Evolutionary conservation across 2,329 filamentous ascomycete species (phyloP).

Genomic region (Amesomyces nigricolor): DNA sequence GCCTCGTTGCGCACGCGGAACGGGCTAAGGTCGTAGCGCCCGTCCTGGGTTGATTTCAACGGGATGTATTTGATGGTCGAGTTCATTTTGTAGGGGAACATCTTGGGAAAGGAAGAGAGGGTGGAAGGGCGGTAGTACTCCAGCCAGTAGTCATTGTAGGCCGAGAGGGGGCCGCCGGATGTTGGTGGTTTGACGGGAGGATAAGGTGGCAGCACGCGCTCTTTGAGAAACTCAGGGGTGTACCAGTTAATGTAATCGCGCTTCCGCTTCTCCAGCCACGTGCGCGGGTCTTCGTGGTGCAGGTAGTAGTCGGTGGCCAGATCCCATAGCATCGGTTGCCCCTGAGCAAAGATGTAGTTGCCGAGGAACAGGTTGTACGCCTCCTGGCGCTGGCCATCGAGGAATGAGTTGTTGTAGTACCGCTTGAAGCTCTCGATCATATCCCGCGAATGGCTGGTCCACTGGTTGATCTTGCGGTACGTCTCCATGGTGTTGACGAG

Average conservation of each 20-base stretch:
- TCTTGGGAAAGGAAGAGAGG: slow-evolving; percentile 82
- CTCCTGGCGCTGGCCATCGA: slow-evolving; percentile 96
- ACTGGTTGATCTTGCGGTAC: slow-evolving; percentile 97
- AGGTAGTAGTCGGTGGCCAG: slow-evolving; percentile 92
- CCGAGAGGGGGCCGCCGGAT: slow-evolving; percentile 44
- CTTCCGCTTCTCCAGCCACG: slow-evolving; percentile 56
- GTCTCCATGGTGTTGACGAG: slow-evolving; percentile 99
- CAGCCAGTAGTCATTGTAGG: slow-evolving; percentile 92
- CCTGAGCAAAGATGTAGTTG: slow-evolving; percentile 84
- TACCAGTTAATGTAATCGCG: slow-evolving; percentile 88
- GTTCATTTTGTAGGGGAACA: slow-evolving; percentile 90
- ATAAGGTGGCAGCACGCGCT: slow-evolving; percentile 52
- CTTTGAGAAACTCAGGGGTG: slow-evolving; percentile 64
- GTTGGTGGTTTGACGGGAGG: slow-evolving; percentile 31
- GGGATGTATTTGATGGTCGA: slow-evolving; percentile 80
- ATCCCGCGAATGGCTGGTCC: slow-evolving; percentile 93
- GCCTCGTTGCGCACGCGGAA: slow-evolving; percentile 71
- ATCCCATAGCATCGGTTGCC: slow-evolving; percentile 95
- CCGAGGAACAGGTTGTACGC: slow-evolving; percentile 96
- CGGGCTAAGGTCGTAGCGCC: slow-evolving; percentile 77
- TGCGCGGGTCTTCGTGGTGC: slow-evolving; percentile 78
- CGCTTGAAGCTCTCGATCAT: slow-evolving; percentile 99
- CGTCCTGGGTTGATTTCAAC: slow-evolving; percentile 64
- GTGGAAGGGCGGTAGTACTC: slow-evolving; percentile 91
- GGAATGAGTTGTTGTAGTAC: slow-evolving; percentile 95